Evolutionary conservation across 345 rosid genomes (phyloP), one percentile per base, ranked within the genome.

Genomic region (Salix suchowensis): DNA sequence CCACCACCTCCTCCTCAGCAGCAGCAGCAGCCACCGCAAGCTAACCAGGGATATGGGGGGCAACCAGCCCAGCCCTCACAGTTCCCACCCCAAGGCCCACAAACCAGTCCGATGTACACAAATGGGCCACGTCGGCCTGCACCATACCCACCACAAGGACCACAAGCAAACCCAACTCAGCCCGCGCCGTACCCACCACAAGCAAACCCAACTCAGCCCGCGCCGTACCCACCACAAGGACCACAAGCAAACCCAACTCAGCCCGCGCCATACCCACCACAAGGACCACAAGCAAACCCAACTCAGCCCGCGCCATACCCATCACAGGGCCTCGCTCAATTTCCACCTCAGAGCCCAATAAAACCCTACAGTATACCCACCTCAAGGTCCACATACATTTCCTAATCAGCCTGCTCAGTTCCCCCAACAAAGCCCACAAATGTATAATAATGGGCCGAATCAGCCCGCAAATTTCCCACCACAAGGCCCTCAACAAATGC

Each of bases 381-480:
- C 34, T 4, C 73, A 58, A n/a, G 1, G 28, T 8, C 28, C 18
- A 46, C 64, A n/a, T 21, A 60, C 10, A 21, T 24, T 24, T 60
- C 26, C 65, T 6, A 60, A 60, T 60, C 14, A 70, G 39, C 72
- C 68, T 15, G 70, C 9, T 15, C 69, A 44, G 26, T 55, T 65
- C 39, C 69, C 76, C 18, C 54, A 72, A 5, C 64, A 70, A 70
- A 65, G 39, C 30, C 18, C 7, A 28, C 75, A 69, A 14, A 18
- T 5, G 46, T 24, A 42, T 42, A 15, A 60, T 28, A n/a, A 40
- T 40, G 58, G 30, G 40, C 24, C 14, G 7, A 58, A 66, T 69
- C 77, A 60, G 68, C 67, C 83, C 2, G 75, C 39, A 3, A 30
- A 50, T 0, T 77, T 64, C 65, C 73, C 73, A 16, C 73, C 70